phyloP scores from a whole-genome alignment of 108 stramenopile species.

The Fistulifera solaris region DNA sequence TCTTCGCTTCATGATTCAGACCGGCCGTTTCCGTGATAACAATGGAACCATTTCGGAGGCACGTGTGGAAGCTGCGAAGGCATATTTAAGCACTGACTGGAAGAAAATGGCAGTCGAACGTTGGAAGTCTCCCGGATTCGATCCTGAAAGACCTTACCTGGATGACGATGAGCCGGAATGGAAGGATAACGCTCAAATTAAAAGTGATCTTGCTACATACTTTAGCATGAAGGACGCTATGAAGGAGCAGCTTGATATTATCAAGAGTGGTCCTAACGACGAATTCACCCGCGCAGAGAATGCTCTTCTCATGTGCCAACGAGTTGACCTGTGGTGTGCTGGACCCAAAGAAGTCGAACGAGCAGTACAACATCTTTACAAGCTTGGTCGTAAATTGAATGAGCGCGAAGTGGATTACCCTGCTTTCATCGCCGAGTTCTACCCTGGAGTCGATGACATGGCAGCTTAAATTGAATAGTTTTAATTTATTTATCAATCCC shows the following conservation, averaged over 20 bases:
- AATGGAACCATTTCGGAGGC: constrained; percentile 60
- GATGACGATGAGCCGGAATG: constrained; percentile 51
- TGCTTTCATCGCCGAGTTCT: constrained; percentile 76
- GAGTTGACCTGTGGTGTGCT: constrained; percentile 86
- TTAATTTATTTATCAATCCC: no score
- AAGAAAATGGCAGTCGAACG: constrained; percentile 24
- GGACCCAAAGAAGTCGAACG: constrained; percentile 76
- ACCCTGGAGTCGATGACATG: constrained; percentile 74
- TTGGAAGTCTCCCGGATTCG: constrained; percentile 62
- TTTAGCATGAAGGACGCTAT: constrained; percentile 45
- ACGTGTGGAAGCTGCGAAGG: constrained; percentile 68
- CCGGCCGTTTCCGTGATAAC: constrained; percentile 57
- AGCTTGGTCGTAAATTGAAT: constrained; percentile 64
- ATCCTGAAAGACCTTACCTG: constrained; percentile 56
- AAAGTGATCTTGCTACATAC: constrained; percentile 37
- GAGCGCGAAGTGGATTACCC: constrained; percentile 63
- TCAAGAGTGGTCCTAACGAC: constrained; percentile 57
- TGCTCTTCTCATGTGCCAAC: constrained; percentile 75
- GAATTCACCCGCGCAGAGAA: constrained; percentile 68
- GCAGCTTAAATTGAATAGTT: constrained; percentile 11
- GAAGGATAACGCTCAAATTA: constrained; percentile 44
- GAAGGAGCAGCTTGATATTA: constrained; percentile 44
- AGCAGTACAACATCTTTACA: constrained; percentile 78
- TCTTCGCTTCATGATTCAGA: constrained; percentile 79
- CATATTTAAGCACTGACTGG: constrained; percentile 52